These are phyloP conservation scores for Dothistroma septosporum DNA, from an alignment of 2,329 filamentous ascomycete species.

Conservation along the genomic window DNA sequence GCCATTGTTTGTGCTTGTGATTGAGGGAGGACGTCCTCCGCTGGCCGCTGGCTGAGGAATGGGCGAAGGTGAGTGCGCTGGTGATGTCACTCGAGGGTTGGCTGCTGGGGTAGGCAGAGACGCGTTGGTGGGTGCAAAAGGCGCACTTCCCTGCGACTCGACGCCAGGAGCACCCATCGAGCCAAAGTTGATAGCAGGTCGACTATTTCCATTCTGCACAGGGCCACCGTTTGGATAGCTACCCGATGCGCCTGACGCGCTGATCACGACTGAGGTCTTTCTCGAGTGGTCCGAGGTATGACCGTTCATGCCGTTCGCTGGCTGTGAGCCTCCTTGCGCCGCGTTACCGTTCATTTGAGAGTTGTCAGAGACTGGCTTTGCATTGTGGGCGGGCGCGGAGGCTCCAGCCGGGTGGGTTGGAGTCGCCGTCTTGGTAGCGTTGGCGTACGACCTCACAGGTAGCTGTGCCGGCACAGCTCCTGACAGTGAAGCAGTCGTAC, in stretches of 20 bases:
- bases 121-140: slow-evolving; percentile 61
- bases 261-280: slow-evolving; percentile 90
- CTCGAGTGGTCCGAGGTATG: slow-evolving; percentile 61
- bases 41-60: slow-evolving; percentile 86
- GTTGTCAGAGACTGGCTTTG: slow-evolving; percentile 56
- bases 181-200: slow-evolving; percentile 73
- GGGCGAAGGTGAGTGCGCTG: slow-evolving; percentile 82
- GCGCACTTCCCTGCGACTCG: slow-evolving; percentile 61
- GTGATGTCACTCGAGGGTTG: slow-evolving; percentile 74
- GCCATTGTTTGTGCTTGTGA: slow-evolving; percentile 66
- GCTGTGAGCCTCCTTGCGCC: slow-evolving; percentile 34
- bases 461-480: slow-evolving; percentile 53
- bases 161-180: slow-evolving; percentile 62
- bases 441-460: slow-evolving; percentile 58
- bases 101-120: slow-evolving; percentile 48
- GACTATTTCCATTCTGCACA: slow-evolving; percentile 44
- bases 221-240: slow-evolving; percentile 73
- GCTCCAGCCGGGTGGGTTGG: slow-evolving; percentile 53
- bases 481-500: slow-evolving; percentile 49
- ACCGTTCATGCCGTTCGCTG: slow-evolving; percentile 56
- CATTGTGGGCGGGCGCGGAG: slow-evolving; percentile 47
- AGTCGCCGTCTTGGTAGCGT: slow-evolving; percentile 55
- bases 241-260: slow-evolving; percentile 70
- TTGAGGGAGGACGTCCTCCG: slow-evolving; percentile 73
- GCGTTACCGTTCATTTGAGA: slow-evolving; percentile 77